Evolutionary conservation across 1,284 basidiomycete species (phyloP), one percentile per base, ranked within the genome.

Genomic region (Boletus sp.): DNA sequence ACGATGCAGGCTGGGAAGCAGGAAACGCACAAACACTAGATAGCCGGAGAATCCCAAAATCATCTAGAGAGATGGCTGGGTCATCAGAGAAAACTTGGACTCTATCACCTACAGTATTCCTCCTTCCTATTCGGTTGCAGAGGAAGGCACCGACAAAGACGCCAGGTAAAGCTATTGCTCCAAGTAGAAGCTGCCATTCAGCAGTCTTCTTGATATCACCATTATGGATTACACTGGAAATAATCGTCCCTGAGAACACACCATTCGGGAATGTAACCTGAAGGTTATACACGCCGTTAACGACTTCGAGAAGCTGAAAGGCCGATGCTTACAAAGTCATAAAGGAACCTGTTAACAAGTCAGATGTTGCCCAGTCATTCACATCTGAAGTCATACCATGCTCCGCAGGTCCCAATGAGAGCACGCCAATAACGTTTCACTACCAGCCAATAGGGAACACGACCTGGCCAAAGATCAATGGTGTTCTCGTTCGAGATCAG

Each of bases 21-120:
- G 22, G 29, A 22, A 46, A 49, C 67, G 54, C 47, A 77, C 86
- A 57, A 90, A 81, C 19, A 88, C 65, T 22, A 90, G 69, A 64
- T 88, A 88, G 3, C 88, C 84, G 36, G 75, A 73, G 66, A 90
- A 88, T 1, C 88, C 87, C 35, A 86, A 67, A 57, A 88, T 83
- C 76, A 89, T 81, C 81, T 81, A 46, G 30, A 41, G 16, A 34
- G 23, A 46, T 22, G 20, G n/a, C 14, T 51, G 26, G 48, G 43
- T 40, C 19, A 39, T 14, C 30, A 26, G 16, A 51, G 17, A 44
- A 7, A 25, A 27, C 8, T 48, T 12, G 7, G 4, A 34, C 7
- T 39, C 43, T 4, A 43, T 41, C 14, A 59, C 74, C 37, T 53
- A 82, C 82, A 13, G 81, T 82, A 53, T 83, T 79, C 36, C 80